These are phyloP conservation scores for Curvularia sp. DNA, from an alignment of 2,329 filamentous ascomycete species.

Conservation along the genomic window DNA sequence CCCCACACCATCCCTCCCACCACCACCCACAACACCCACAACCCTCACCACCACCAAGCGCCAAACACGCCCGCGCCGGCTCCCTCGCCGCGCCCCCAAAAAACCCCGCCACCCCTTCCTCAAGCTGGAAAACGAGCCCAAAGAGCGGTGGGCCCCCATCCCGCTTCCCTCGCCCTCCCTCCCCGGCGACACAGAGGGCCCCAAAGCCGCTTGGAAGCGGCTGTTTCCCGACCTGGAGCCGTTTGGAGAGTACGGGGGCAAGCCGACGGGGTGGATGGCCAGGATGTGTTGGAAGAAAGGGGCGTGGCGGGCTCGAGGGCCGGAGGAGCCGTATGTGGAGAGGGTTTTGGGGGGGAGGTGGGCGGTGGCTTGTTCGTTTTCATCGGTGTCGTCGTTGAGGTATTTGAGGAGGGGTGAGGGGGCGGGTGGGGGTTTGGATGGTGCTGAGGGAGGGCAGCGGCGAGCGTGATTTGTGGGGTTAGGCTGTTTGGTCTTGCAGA, in stretches of 20 bases:
- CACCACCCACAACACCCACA: neutral
- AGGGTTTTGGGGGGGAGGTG: neutral
- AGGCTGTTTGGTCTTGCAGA: no score
- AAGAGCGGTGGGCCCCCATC: neutral
- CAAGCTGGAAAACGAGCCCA: neutral
- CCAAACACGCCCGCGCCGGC: neutral
- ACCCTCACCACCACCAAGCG: no score
- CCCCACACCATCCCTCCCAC: no score
- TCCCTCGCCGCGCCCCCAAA: rapidly evolving
- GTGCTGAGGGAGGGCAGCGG: no score
- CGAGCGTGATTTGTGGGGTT: no score
- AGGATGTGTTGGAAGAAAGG: constrained; percentile 4
- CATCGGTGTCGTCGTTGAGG: no score
- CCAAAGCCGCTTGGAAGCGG: neutral
- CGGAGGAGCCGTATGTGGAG: neutral
- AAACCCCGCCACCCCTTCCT: neutral
- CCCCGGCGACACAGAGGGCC: neutral
- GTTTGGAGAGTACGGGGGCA: neutral
- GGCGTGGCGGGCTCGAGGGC: neutral
- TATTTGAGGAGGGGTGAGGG: no score
- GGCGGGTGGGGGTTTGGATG: neutral
- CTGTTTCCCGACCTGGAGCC: neutral
- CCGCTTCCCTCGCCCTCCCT: neutral
- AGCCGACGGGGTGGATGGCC: constrained; percentile 2
- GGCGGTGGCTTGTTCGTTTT: no score